phyloP scores from a whole-genome alignment of 495 filamentous ascomycete species.

The Neurospora sublineolata region DNA sequence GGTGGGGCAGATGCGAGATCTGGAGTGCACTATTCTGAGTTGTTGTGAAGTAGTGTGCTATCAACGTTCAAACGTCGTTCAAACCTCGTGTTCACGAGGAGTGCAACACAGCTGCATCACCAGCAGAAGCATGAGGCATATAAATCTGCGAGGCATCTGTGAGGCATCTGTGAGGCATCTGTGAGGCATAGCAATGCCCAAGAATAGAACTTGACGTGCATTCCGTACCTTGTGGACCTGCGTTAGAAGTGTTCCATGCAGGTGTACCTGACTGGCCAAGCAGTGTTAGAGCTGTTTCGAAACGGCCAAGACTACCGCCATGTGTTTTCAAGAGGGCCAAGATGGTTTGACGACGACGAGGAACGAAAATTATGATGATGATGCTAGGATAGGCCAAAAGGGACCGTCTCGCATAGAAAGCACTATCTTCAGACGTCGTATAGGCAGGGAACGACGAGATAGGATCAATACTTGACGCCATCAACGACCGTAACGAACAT shows the following conservation, averaged over 20 bases:
- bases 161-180: not conserved
- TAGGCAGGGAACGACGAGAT: not conserved
- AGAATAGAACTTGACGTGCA: not conserved
- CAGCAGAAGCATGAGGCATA: not conserved
- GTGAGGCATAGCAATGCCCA: not conserved
- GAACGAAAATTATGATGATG: not conserved
- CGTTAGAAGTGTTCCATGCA: not conserved
- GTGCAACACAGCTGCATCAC: not conserved
- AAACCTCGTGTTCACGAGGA: not conserved
- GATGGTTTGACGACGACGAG: not conserved
- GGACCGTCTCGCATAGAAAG: not conserved
- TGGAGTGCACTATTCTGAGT: not conserved
- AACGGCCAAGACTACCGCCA: not conserved
- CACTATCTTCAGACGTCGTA: not conserved
- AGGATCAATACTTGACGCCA: not conserved
- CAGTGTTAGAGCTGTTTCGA: not conserved
- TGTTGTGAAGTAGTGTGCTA: not conserved
- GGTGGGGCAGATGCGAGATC: not conserved
- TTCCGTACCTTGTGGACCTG: not conserved
- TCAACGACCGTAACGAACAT: not conserved
- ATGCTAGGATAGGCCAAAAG: not conserved
- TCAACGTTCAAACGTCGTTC: not conserved
- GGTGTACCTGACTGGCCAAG: not conserved
- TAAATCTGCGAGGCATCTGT: not conserved
- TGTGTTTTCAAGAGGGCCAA: not conserved